Evolutionary conservation across 2,329 filamentous ascomycete genomes (phyloP), one percentile per base, ranked within the genome.

Genomic region (Fusarium heterosporum): DNA sequence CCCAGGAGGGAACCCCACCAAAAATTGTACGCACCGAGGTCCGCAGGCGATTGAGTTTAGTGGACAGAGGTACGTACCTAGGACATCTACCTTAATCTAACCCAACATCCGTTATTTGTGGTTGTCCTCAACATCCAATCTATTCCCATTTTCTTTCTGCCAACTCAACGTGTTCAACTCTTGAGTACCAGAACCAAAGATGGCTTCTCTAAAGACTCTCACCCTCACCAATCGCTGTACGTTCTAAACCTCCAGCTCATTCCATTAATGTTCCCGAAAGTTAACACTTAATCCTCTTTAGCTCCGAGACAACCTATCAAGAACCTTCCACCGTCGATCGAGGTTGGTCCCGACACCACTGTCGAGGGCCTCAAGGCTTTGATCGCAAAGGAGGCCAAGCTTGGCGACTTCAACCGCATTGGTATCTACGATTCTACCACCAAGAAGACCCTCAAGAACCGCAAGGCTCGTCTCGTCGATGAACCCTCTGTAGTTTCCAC

Each of bases 401-500:
- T 88, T 46, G 76, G 78, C 60, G 87, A 90, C 76, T 82, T 81
- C 74, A 88, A 90, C 78, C 86, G 87, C 56, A 81, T 90, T 63
- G 88, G 88, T 29, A 79, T 90, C 57, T 89, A 85, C 72, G 85
- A 89, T 67, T 84, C 88, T 1, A 77, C 80, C 38, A 86, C 84
- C 62, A 87, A 85, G 78, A 88, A 87, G 82, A 87, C 85, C 19
- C 75, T 90, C 69, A 89, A 89, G 78, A 83, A 90, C 78, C 84
- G 87, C 68, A 84, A 82, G 72, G 86, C 86, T 19, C 76, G 83
- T 43, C 66, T 90, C 34, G 75, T 75, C 30, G 78, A 85, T 57
- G 82, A 85, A 71, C 73, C 80, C 29, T 80, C 80, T 54, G 82
- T 89, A 10, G 73, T 81, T 49, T 77, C 80, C 32, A 76, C 80